These are phyloP conservation scores for Dactylellina leptospora DNA, from an alignment of 2,329 filamentous ascomycete genomes.

Conservation along the genomic window DNA sequence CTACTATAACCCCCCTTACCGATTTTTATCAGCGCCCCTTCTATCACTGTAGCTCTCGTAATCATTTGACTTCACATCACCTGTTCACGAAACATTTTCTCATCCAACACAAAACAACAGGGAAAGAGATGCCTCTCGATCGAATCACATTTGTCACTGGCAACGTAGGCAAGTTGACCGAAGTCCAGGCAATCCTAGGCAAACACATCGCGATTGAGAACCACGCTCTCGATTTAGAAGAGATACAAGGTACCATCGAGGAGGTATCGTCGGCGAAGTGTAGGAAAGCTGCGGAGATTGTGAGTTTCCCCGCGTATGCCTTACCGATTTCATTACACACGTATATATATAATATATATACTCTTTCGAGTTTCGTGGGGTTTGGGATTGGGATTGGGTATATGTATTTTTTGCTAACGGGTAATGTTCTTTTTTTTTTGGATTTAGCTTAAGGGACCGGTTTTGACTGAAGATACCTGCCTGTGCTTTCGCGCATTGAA, in stretches of 20 bases:
- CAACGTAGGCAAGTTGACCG: slow-evolving; percentile 90
- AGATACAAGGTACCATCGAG: slow-evolving; percentile 91
- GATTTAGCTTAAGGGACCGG: slow-evolving; percentile 78
- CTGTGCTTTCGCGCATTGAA: slow-evolving; percentile 90
- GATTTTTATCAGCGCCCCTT: too few species aligned
- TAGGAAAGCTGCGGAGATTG: slow-evolving; percentile 77
- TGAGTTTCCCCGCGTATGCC: slow-evolving; percentile 62
- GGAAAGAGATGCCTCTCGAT: slow-evolving; percentile 63
- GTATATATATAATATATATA: background rate
- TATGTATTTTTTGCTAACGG: slow-evolving; percentile 15
- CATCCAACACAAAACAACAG: too few species aligned
- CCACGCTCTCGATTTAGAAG: slow-evolving; percentile 79
- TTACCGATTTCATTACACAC: too few species aligned
- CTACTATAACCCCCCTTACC: background rate
- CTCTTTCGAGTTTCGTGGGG: background rate
- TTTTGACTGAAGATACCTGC: slow-evolving; percentile 94
- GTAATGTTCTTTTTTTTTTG: background rate
- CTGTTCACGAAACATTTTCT: too few species aligned
- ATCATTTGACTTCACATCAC: background rate
- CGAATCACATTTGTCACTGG: slow-evolving; percentile 92
- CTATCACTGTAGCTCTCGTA: background rate
- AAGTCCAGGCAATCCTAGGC: slow-evolving; percentile 87
- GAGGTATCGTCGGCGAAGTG: slow-evolving; percentile 92
- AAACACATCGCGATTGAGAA: slow-evolving; percentile 76
- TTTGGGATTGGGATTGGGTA: background rate